Base-by-base conservation (phyloP, 352 stramenopile genomes). In the Globisporangium lucens region DNA sequence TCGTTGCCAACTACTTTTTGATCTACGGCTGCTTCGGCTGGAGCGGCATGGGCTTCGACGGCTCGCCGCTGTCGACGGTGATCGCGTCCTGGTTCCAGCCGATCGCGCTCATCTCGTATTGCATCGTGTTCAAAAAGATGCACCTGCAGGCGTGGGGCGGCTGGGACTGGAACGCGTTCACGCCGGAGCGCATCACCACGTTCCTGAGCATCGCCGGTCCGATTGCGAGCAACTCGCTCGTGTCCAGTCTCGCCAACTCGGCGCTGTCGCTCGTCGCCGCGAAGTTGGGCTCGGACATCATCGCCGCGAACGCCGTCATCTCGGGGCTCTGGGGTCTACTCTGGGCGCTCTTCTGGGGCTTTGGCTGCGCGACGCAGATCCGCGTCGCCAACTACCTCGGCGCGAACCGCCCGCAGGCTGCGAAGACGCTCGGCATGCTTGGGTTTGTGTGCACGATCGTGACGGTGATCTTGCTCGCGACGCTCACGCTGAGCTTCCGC, bases 31-130 rank as follows among this genome's bases (percentile, higher is more conserved):
- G 70, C 2, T 89, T 82, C 43, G 82, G 80, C 20, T 87, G 81
- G 77, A 33, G 24, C 4, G 85, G 85, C 3, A 62, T 95, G 53
- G 87, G 83, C 61, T 95, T 95, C 56, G 80, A 93, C 63, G 85
- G 87, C 20, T 95, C 87, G 2, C 82, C 87, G 15, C 74, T 91
- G 35, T 75, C 87, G 17, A 93, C 87, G 0, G 87, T 93, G 41
- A 82, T 93, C 30, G 87, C 87, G 2, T 85, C 85, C 4, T 91
- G 82, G 82, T 95, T 93, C 72, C 87, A 95, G 63, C 87, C 85
- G 10, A 76, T 92, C 35, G 70, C 83, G 20, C 75, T 95, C 60
- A 83, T 90, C 22, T 83, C 75, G 62, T 93, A 93, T 70, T 91
- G 82, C 69, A 80, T 92, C 56, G 53, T 83, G 3, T 93, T 87